Evolutionary conservation across 1,139 yeast species (phyloP).

Genomic region (Torulaspora globosa): DNA sequence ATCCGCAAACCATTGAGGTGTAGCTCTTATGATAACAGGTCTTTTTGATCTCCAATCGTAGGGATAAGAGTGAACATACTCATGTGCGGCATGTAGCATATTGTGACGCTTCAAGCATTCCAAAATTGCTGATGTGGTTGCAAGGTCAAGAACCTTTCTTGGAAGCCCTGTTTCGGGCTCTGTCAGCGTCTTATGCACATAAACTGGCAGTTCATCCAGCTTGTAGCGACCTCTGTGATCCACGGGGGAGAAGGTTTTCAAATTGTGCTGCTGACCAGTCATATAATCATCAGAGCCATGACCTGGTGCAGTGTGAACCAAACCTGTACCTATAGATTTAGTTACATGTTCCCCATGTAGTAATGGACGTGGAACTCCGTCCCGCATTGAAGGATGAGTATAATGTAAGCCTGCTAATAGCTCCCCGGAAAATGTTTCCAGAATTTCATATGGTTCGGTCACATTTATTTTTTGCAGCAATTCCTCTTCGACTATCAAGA

Average conservation of each 20-base stretch:
- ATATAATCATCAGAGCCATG: conserved; percentile 94
- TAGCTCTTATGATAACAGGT: conserved; percentile 91
- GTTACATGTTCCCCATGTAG: conserved; percentile 81
- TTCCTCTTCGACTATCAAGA: conserved; percentile 49
- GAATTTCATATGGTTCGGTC: conserved; percentile 21
- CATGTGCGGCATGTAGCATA: conserved; percentile 49
- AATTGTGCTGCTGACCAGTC: conserved; percentile 54
- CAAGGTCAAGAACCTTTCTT: conserved; percentile 52
- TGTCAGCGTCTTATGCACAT: conserved; percentile 33
- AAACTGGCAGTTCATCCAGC: conserved; percentile 23
- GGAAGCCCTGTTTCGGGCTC: conserved; percentile 48
- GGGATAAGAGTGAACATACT: conserved; percentile 80
- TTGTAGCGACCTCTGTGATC: conserved; percentile 66
- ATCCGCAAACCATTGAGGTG: conserved; percentile 96
- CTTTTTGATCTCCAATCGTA: conserved; percentile 96
- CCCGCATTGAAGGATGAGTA: conserved; percentile 51
- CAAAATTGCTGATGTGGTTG: conserved; percentile 51
- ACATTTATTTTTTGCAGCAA: conserved; percentile 39
- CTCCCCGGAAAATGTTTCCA: conserved; percentile 42
- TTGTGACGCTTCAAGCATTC: conserved; percentile 42
- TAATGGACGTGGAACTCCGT: conserved; percentile 48
- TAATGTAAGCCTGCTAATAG: conserved; percentile 48
- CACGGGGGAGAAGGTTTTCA: conserved; percentile 70
- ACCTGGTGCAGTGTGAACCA: conserved; percentile 97
- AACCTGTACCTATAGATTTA: conserved; percentile 80